Evolutionary conservation across 2,329 filamentous ascomycete genomes (phyloP).

Genomic region (Emergomyces pasteurianus): DNA sequence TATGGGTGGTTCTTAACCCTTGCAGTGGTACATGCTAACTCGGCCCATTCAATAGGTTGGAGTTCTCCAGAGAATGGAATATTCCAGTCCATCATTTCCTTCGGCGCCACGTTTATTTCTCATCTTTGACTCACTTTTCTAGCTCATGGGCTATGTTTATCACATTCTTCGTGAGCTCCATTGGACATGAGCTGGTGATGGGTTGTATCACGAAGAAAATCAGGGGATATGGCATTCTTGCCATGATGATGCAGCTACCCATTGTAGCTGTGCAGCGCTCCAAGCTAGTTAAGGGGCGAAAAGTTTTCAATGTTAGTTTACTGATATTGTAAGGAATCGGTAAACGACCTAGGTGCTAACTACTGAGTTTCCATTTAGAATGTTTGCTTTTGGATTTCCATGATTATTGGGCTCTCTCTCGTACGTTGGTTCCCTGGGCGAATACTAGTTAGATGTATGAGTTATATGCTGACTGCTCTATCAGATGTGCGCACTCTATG

Average conservation of each 20-base stretch:
- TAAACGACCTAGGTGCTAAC: background rate
- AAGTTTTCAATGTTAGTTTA: conserved; percentile 55
- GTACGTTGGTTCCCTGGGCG: conserved; percentile 38
- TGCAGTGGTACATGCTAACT: conserved; percentile 3
- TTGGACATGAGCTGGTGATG: conserved; percentile 93
- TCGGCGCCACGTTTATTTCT: conserved; percentile 83
- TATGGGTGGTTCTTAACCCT: conserved; percentile 10
- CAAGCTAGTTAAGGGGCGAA: conserved; percentile 58
- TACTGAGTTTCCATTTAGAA: conserved; percentile 38
- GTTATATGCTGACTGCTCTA: background rate
- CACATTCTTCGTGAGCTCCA: conserved; percentile 79
- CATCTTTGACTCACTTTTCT: conserved; percentile 64
- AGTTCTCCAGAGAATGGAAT: conserved; percentile 95
- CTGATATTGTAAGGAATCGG: background rate
- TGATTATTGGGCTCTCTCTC: conserved; percentile 75
- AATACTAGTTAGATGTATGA: background rate
- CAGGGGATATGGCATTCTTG: conserved; percentile 81
- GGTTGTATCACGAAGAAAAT: conserved; percentile 96
- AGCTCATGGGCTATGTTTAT: conserved; percentile 68
- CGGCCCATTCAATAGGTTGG: conserved; percentile 49
- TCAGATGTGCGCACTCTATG: conserved; percentile 50
- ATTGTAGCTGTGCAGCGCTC: conserved; percentile 87
- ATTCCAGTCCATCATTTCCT: conserved; percentile 96
- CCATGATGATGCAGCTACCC: conserved; percentile 93
- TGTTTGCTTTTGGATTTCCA: conserved; percentile 80